Evolutionary conservation across 1,284 basidiomycete species (phyloP).

Genomic region (Spongispora temasekensis): DNA sequence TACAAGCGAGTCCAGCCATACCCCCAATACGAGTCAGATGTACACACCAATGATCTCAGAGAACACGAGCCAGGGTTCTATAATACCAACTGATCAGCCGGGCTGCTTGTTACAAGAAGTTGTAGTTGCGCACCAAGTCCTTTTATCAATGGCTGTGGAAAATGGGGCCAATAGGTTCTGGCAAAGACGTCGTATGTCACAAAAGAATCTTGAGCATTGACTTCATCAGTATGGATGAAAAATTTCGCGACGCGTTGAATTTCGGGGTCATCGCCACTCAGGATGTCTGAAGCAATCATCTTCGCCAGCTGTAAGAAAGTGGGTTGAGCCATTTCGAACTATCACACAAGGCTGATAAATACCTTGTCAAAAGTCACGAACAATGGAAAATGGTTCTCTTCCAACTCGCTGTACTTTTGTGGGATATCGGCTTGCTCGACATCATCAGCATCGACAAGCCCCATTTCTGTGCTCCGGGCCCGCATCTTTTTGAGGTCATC

Average conservation of each 20-base stretch:
- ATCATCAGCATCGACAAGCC: conserved; percentile 52
- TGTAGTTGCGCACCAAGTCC: conserved; percentile 47
- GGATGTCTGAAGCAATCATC: conserved; percentile 26
- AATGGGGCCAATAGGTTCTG: conserved; percentile 62
- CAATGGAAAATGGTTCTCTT: conserved; percentile 67
- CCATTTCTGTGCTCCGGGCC: conserved; percentile 31
- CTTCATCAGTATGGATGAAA: conserved; percentile 19
- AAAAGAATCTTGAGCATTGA: conserved; percentile 18
- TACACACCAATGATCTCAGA: conserved; percentile 64
- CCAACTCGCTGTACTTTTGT: conserved; percentile 53
- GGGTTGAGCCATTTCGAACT: not conserved
- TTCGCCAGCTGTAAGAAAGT: conserved; percentile 11
- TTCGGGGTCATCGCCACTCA: conserved; percentile 13
- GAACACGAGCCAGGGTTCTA: conserved; percentile 65
- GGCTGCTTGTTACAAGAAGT: not conserved
- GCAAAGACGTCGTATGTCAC: conserved; percentile 57
- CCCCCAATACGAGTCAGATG: not conserved
- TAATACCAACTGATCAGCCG: not conserved
- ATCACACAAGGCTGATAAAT: conserved; percentile 10
- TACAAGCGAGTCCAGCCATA: conserved; percentile 23
- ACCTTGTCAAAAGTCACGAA: conserved; percentile 70
- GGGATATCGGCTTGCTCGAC: conserved; percentile 52
- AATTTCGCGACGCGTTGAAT: conserved; percentile 7
- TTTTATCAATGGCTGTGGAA: conserved; percentile 56
- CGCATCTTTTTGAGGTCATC: conserved; percentile 39